phyloP scores from a whole-genome alignment of 1,139 yeast genomes.

The Oligophagozyma castellii region DNA sequence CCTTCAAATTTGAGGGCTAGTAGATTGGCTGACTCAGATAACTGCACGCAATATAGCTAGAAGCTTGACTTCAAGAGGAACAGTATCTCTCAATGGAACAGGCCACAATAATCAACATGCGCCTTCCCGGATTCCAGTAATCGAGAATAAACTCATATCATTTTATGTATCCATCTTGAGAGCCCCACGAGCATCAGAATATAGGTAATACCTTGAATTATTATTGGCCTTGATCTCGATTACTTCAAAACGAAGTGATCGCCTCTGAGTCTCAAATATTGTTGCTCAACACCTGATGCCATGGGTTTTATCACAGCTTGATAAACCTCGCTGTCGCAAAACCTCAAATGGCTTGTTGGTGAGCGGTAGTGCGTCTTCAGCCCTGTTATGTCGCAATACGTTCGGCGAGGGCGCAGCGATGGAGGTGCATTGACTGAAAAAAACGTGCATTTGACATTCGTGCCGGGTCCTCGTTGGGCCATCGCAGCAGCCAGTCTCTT shows the following conservation, averaged over 20 bases:
- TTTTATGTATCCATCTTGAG: too few relatives aligned
- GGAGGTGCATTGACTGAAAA: slow-evolving; percentile 76
- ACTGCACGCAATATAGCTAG: too few relatives aligned
- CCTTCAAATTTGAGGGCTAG: too few relatives aligned
- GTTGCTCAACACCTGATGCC: slow-evolving; percentile 90
- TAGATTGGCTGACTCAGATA: too few relatives aligned
- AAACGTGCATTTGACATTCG: slow-evolving; percentile 32
- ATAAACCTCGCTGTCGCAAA: slow-evolving; percentile 73
- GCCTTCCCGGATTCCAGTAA: too few relatives aligned
- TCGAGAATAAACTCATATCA: too few relatives aligned
- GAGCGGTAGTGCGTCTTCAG: slow-evolving; percentile 64
- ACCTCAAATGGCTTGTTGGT: slow-evolving; percentile 66
- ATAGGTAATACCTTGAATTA: too few relatives aligned
- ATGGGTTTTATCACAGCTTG: slow-evolving; percentile 62
- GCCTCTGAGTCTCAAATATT: slow-evolving; percentile 72
- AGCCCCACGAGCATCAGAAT: too few relatives aligned
- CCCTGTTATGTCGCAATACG: slow-evolving; percentile 92
- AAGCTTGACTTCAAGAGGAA: too few relatives aligned
- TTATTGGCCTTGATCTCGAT: too few relatives aligned
- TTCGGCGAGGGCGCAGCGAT: slow-evolving; percentile 62
- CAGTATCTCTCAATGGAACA: too few relatives aligned
- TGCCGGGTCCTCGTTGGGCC: slow-evolving; percentile 2
- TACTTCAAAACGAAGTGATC: slow-evolving; percentile 72
- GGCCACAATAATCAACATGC: too few relatives aligned
- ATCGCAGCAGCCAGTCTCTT: slow-evolving; percentile 18